A percentile compares a stretch with the other conserved stretches of the same genome.
phyloP scores from a whole-genome alignment of 495 filamentous ascomycete genomes.

The Pyrenula aspistea region DNA sequence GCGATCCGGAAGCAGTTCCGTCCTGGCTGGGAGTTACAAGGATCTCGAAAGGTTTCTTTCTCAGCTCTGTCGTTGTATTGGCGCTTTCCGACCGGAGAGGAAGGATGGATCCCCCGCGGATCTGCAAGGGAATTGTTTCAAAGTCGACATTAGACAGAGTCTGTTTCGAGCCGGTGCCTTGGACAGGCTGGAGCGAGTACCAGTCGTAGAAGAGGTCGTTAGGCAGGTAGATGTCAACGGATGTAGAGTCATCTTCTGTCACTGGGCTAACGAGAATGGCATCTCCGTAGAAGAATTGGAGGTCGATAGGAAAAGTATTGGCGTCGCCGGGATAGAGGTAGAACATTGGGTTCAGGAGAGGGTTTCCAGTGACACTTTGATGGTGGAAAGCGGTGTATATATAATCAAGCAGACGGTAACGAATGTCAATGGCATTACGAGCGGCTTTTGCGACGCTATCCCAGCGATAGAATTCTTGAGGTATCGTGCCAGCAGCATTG shows the following conservation, averaged over 20 bases:
- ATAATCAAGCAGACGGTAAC: conserved; percentile 70
- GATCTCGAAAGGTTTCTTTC: conserved; percentile 56
- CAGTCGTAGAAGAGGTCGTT: conserved; percentile 70
- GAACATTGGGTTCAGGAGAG: conserved; percentile 56
- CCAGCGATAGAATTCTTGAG: conserved; percentile 78
- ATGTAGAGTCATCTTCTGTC: conserved; percentile 46
- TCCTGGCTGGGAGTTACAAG: conserved; percentile 48
- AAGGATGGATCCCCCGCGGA: conserved; percentile 58
- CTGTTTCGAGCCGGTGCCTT: conserved; percentile 39
- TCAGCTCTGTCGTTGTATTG: conserved; percentile 58
- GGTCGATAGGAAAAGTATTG: conserved; percentile 44
- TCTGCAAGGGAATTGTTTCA: conserved; percentile 61
- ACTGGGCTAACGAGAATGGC: conserved; percentile 66
- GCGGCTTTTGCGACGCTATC: conserved; percentile 50
- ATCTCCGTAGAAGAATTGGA: conserved; percentile 66
- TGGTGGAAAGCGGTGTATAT: conserved; percentile 63
- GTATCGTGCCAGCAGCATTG: conserved; percentile 32
- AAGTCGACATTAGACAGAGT: conserved; percentile 41
- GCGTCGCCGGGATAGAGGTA: conserved; percentile 59
- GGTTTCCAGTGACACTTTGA: conserved; percentile 57
- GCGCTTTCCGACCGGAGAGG: conserved; percentile 49
- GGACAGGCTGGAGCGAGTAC: conserved; percentile 46
- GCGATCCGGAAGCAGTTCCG: conserved; percentile 32
- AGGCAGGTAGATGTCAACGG: conserved; percentile 62
- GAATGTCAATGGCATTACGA: conserved; percentile 57